These are phyloP conservation scores for Penicillium crystallinum DNA, from an alignment of 495 filamentous ascomycete species.

Conservation along the genomic window DNA sequence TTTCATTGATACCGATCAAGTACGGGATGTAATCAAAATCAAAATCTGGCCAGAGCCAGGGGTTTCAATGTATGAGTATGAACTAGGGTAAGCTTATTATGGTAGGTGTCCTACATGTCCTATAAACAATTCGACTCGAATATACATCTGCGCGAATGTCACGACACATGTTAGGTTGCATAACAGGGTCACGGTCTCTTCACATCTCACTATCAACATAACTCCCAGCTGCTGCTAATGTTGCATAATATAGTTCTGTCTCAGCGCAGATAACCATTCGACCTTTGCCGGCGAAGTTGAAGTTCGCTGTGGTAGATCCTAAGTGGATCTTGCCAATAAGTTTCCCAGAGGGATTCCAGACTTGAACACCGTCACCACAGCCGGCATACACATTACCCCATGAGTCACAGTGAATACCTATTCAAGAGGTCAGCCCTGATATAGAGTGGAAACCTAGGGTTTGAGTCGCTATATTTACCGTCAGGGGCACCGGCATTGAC, in stretches of 20 bases:
- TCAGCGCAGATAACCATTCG: slow-evolving; percentile 47
- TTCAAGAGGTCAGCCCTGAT: neutral
- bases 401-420: slow-evolving; percentile 41
- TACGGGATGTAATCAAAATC: too few relatives aligned
- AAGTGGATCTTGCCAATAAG: slow-evolving; percentile 48
- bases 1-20: too few relatives aligned
- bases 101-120: too few relatives aligned
- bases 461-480: slow-evolving; percentile 16
- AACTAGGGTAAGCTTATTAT: too few relatives aligned
- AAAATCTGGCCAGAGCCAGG: too few relatives aligned
- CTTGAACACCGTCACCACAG: slow-evolving; percentile 42
- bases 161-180: too few relatives aligned
- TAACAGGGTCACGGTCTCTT: too few relatives aligned
- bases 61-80: too few relatives aligned
- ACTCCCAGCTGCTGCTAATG: slow-evolving; percentile 38
- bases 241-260: slow-evolving; percentile 47
- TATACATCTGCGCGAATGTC: too few relatives aligned
- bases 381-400: slow-evolving; percentile 42
- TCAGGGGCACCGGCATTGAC: slow-evolving; percentile 27
- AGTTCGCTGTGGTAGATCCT: slow-evolving; percentile 42
- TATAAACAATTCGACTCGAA: too few relatives aligned
- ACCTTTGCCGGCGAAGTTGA: slow-evolving; percentile 52
- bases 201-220: slow-evolving; percentile 24
- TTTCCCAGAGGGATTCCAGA: slow-evolving; percentile 37
- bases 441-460: neutral